These are phyloP conservation scores for Mortierella sp. DNA, from an alignment of 371 early-diverging fungal genomes.

Conservation along the genomic window DNA sequence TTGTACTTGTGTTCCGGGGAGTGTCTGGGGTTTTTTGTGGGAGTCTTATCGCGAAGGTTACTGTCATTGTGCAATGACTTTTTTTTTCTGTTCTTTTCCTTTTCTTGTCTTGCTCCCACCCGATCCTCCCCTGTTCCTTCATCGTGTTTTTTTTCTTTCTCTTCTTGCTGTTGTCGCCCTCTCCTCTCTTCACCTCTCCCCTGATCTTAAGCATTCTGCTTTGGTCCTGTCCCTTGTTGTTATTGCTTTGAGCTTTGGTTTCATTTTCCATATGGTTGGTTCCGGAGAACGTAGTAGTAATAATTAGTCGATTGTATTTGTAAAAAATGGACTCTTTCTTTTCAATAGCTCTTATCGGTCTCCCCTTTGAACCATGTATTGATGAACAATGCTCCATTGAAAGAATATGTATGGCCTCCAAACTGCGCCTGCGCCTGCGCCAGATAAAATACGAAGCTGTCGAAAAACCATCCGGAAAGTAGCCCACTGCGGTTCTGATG, in stretches of 20 bases:
- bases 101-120: not conserved
- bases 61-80: constrained; percentile 5
- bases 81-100: constrained; percentile 4
- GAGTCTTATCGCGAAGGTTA: not conserved
- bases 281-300: not conserved
- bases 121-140: constrained; percentile 3
- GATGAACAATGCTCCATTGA: not conserved
- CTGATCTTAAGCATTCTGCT: not conserved
- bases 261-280: not conserved
- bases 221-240: constrained; percentile 27
- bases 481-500: not conserved
- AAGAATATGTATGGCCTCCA: not conserved
- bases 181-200: constrained; percentile 10
- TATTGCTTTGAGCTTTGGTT: constrained; percentile 23
- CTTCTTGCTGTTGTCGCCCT: not conserved
- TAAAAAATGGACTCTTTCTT: constrained; percentile 16
- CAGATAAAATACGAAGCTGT: too few relatives aligned
- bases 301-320: constrained; percentile 8
- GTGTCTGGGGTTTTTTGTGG: constrained; percentile 11
- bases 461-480: not conserved
- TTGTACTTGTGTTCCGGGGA: constrained; percentile 9
- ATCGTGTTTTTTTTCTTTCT: constrained; percentile 5
- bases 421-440: not conserved
- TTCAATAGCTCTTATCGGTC: constrained; percentile 17
- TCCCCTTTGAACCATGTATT: not conserved